Evolutionary conservation across 345 rosid genomes (phyloP).

Genomic region (Euphorbia lathyris): DNA sequence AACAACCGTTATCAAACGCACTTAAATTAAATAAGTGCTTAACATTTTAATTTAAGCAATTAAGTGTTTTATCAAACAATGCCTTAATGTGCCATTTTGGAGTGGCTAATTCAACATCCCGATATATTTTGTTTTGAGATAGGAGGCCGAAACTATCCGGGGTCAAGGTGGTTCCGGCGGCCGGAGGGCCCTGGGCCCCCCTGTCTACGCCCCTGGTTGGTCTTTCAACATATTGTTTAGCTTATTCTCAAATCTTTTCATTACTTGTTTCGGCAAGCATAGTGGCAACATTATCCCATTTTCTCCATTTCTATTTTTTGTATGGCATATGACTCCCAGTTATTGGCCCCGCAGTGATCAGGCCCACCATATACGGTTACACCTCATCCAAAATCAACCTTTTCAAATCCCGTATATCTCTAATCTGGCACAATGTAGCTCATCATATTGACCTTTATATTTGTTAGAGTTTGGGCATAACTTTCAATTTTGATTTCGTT

Average conservation of each 20-base stretch:
- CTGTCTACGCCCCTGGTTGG: no score
- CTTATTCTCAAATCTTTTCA: slow-evolving; percentile 24
- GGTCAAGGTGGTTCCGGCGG: no score
- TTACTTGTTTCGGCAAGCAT: slow-evolving; percentile 18
- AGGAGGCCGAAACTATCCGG: no score
- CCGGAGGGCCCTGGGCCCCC: no score
- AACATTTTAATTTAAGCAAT: no score
- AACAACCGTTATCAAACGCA: no score
- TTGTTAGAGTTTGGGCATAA: slow-evolving; percentile 14
- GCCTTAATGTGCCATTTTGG: no score
- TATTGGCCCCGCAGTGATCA: background rate
- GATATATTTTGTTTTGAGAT: no score
- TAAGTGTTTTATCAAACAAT: no score
- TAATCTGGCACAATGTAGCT: slow-evolving; percentile 1
- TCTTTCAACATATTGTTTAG: slow-evolving; percentile 1
- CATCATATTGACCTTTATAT: slow-evolving; percentile 10
- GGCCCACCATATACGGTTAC: slow-evolving; percentile 19
- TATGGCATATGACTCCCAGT: background rate
- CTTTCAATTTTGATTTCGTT: slow-evolving; percentile 22
- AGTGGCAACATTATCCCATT: slow-evolving; percentile 19
- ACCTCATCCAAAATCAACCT: slow-evolving; percentile 33
- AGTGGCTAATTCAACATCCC: no score
- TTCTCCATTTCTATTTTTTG: slow-evolving; percentile 16
- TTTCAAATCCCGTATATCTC: background rate
- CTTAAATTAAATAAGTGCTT: no score